Base-by-base conservation (phyloP, 371 early-diverging fungal species). In the Actinomortierella ambigua region DNA sequence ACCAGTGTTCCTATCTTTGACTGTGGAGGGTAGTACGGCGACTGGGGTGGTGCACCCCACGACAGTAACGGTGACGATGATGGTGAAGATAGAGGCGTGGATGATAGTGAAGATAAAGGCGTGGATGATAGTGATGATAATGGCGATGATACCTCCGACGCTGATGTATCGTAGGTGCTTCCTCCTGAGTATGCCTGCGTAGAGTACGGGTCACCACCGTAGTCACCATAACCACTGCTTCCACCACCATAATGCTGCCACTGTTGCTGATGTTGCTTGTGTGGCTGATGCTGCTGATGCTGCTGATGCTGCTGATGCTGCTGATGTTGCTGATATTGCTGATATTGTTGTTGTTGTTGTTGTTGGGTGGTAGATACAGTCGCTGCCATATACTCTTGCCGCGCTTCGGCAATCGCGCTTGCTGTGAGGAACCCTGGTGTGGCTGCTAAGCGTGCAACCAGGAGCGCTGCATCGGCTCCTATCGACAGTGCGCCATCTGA, bases 401-500 rank as follows among this genome's bases (percentile, higher is more conserved):
- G 63, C 5, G 63, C 69, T 29, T 62, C 67, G 13, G 62, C 63
- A 29, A 73, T 73, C 0, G 67, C 73, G 1, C 55, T 18, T 0
- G 66, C 63, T 8, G 73, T 66, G 23, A 73, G 59, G 22, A 59
- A 73, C 13, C 73, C 73, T 11, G 73, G 73, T 2, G 50, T 57
- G 0, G 66, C 39, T 5, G 73, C 55, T n/a, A 73, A 26, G 5
- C 57, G 61, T 27, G 73, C 73, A 2, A 73, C 28, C 11, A 70
- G 20, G 1, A 61, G 51, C 6, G 71, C 65, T 11, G 66, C 63
- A 28, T 47, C 58, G 9, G 73, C 46, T 3, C 67, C 66, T 1
- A 73, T 23, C 1, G 63, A 50, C 2, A 44, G 47, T 34, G 59
- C 15, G 11, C 50, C 4, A 2, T 14, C 20, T 23, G 44, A 13